These are phyloP conservation scores for Colletotrichum acutatum DNA, from an alignment of 2,329 filamentous ascomycete species.

Conservation along the genomic window DNA sequence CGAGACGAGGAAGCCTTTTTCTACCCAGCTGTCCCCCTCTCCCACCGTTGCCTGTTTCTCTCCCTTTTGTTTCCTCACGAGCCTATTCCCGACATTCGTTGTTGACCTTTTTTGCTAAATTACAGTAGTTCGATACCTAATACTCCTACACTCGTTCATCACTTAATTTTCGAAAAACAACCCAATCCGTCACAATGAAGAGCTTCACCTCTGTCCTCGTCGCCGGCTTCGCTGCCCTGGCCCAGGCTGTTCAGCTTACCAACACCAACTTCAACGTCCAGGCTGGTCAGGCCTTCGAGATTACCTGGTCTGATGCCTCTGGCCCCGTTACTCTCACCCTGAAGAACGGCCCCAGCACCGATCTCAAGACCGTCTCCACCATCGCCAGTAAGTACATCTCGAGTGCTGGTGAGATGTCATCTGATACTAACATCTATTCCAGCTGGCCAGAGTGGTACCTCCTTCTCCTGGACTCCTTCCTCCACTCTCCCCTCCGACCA, in stretches of 20 bases:
- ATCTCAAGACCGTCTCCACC: slow-evolving; percentile 48
- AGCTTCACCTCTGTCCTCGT: slow-evolving; percentile 42
- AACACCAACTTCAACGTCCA: slow-evolving; percentile 48
- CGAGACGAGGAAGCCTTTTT: slow-evolving; percentile 32
- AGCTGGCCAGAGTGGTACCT: slow-evolving; percentile 48
- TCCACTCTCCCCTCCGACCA: slow-evolving; percentile 48
- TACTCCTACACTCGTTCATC: slow-evolving; percentile 26
- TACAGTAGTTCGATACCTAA: slow-evolving; percentile 33
- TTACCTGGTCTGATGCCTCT: slow-evolving; percentile 53
- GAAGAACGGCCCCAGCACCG: slow-evolving; percentile 48
- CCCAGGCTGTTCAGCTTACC: slow-evolving; percentile 46
- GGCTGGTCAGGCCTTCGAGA: slow-evolving; percentile 53
- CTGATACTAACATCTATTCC: background rate
- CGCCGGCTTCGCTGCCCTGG: slow-evolving; percentile 45
- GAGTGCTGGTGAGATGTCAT: background rate
- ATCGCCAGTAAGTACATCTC: slow-evolving; percentile 49
- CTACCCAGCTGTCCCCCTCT: slow-evolving; percentile 25
- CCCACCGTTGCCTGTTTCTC: background rate
- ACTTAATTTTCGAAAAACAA: slow-evolving; percentile 31
- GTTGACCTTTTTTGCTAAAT: slow-evolving; percentile 29
- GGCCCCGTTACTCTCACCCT: slow-evolving; percentile 56
- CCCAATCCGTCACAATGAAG: slow-evolving; percentile 47
- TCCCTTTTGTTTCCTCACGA: slow-evolving; percentile 24
- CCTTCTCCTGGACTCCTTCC: slow-evolving; percentile 52
- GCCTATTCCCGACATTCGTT: slow-evolving; percentile 35